Conservation (phyloP, 1,139 yeast species). For the Blastobotrys proliferans region DNA sequence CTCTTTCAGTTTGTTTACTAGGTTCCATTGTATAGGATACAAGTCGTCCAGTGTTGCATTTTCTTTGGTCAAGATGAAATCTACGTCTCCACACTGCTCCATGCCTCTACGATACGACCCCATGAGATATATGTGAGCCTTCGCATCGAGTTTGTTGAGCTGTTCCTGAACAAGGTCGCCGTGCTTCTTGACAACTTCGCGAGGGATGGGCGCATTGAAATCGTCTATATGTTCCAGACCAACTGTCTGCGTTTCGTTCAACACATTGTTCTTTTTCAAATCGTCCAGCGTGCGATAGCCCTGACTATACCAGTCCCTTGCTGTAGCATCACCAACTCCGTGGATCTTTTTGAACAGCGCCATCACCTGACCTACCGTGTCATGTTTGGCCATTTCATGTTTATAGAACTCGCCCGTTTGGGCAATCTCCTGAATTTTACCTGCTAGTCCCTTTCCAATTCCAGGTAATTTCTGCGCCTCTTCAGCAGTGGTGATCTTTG, state of each 20-base stretch:
- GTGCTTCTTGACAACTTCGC: constrained; percentile 46
- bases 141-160: constrained; percentile 36
- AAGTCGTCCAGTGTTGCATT: constrained; percentile 24
- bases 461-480: constrained; percentile 43
- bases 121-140: constrained; percentile 39
- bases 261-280: constrained; percentile 27
- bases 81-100: constrained; percentile 49
- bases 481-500: constrained; percentile 36
- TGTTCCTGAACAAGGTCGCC: constrained; percentile 34
- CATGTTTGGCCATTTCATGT: constrained; percentile 29
- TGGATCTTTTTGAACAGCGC: constrained; percentile 43
- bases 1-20: constrained; percentile 28
- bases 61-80: constrained; percentile 44
- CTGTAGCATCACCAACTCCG: constrained; percentile 48
- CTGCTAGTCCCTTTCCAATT: constrained; percentile 44
- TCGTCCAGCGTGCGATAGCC: constrained; percentile 42
- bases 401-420: constrained; percentile 40
- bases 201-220: constrained; percentile 44
- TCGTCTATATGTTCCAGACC: constrained; percentile 50
- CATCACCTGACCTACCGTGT: constrained; percentile 30
- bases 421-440: constrained; percentile 45
- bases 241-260: constrained; percentile 38
- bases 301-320: constrained; percentile 41
- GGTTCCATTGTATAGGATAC: constrained; percentile 28
- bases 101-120: constrained; percentile 55